These are phyloP conservation scores for Nissolia schottii DNA, from an alignment of 306 rosid species.

Conservation along the genomic window DNA sequence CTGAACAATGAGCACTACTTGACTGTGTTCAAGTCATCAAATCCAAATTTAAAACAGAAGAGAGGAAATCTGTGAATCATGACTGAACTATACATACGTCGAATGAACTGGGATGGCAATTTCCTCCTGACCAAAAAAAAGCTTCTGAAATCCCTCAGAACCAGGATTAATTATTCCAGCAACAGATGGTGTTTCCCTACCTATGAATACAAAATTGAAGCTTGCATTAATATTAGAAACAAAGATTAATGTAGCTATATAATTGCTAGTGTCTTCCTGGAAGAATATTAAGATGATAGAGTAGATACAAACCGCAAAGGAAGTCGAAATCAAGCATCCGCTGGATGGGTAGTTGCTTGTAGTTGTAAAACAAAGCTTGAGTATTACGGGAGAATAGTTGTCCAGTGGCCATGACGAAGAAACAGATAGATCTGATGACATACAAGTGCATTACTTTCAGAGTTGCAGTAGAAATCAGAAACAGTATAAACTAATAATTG, in stretches of 20 bases:
- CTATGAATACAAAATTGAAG: conserved; percentile 33
- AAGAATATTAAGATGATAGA: conserved; percentile 10
- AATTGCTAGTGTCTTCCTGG: not conserved
- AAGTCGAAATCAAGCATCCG: conserved; percentile 96
- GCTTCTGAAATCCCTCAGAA: conserved; percentile 91
- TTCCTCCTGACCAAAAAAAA: conserved; percentile 88
- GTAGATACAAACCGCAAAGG: conserved; percentile 62
- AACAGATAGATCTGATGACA: conserved; percentile 40
- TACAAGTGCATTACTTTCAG: conserved; percentile 9
- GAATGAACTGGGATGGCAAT: conserved; percentile 91
- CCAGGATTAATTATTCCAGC: conserved; percentile 93
- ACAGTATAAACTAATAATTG: not conserved
- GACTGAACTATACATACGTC: conserved; percentile 39
- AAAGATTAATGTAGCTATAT: not conserved
- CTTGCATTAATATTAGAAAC: not conserved
- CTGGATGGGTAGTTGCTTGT: conserved; percentile 87
- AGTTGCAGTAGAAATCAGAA: conserved; percentile 3
- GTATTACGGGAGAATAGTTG: conserved; percentile 82
- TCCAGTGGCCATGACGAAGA: conserved; percentile 66
- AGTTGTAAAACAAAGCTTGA: conserved; percentile 82
- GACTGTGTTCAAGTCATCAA: not conserved
- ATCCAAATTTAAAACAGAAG: not conserved
- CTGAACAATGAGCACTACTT: not conserved
- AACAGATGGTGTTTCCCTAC: conserved; percentile 92
- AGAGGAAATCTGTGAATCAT: not conserved